phyloP scores from a whole-genome alignment of 1,139 yeast species.

The Martiniozyma asiatica region DNA sequence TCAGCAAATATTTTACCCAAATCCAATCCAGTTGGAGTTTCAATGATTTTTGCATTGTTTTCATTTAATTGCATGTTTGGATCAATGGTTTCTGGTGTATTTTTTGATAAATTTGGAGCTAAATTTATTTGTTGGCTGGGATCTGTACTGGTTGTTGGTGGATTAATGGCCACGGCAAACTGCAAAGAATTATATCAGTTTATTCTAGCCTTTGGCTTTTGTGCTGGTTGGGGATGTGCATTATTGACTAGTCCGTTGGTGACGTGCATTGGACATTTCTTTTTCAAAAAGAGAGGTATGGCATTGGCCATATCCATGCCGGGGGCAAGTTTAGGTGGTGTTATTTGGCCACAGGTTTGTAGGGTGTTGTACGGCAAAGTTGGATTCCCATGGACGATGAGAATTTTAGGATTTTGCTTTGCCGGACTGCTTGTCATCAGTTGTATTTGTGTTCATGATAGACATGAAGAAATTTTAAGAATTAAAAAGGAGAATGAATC shows the following conservation, averaged over 20 bases:
- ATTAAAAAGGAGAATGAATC: slow-evolving; percentile 3
- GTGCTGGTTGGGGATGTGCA: slow-evolving; percentile 50
- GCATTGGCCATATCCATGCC: slow-evolving; percentile 56
- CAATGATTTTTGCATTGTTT: slow-evolving; percentile 59
- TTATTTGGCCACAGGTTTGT: slow-evolving; percentile 48
- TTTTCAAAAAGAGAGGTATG: slow-evolving; percentile 41
- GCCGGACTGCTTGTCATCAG: slow-evolving; percentile 30
- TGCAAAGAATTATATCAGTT: slow-evolving; percentile 46
- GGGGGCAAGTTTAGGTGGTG: slow-evolving; percentile 55
- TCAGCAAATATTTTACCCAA: slow-evolving; percentile 38
- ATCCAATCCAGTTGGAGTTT: slow-evolving; percentile 34
- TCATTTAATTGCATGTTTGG: slow-evolving; percentile 45
- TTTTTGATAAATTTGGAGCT: slow-evolving; percentile 54
- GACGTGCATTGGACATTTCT: slow-evolving; percentile 49
- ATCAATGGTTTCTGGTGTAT: slow-evolving; percentile 46
- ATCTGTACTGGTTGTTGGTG: slow-evolving; percentile 32
- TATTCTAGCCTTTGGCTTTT: slow-evolving; percentile 41
- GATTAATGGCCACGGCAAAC: slow-evolving; percentile 45
- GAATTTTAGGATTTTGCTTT: slow-evolving; percentile 41
- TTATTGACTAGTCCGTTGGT: slow-evolving; percentile 47
- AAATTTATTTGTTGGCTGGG: slow-evolving; percentile 35
- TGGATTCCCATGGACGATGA: slow-evolving; percentile 53
- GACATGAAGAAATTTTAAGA: slow-evolving; percentile 18
- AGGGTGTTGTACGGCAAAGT: slow-evolving; percentile 37
- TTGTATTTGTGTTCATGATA: slow-evolving; percentile 34